Base-by-base conservation (phyloP, 2,329 filamentous ascomycete genomes). In the Claviceps arundinis region DNA sequence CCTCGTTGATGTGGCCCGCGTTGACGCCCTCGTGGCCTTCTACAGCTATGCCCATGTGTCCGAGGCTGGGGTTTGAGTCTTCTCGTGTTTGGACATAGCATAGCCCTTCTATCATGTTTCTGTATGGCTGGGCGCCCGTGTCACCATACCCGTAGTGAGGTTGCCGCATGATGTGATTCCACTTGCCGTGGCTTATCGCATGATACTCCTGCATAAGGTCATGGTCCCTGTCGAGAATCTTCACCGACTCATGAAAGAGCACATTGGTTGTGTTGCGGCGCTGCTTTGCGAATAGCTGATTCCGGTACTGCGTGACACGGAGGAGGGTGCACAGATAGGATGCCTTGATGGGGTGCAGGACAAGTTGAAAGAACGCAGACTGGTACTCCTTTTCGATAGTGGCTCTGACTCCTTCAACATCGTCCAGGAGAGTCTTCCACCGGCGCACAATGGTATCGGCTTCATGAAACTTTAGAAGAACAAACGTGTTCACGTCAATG, bases 281-380 rank as follows among this genome's bases (percentile, higher is more conserved):
- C 63, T 83, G 78, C 1, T 66, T 62, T 0, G 74, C 77, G 52
- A 78, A 79, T 5, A 78, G 65, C 26, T 74, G 71, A 55, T 84
- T 81, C 37, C 62, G 68, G 1, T 67, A 73, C 16, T 67, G 65
- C 1, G 65, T 70, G 13, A 75, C 69, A 50, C 70, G 71, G 34
- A 75, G 71, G 42, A 73, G 69, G 17, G 73, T 71, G 53, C 76
- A 75, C 38, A 76, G 75, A n/a, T 73, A 70, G 2, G 73, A 78
- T 2, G 80, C 78, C 38, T 76, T 73, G 47, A 78, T 72, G 0
- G 81, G 80, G 51, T 84, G 78, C 5, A 81, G 69, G 8, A 84
- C 70, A 53, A 80, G 73, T 57, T 85, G 73, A 61, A 81, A 84
- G 57, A 80, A 78, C 0, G 78, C 72, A 1, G 78, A 68, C 52